phyloP scores from a whole-genome alignment of 2,329 filamentous ascomycete species.

The Ophiostoma populinum region DNA sequence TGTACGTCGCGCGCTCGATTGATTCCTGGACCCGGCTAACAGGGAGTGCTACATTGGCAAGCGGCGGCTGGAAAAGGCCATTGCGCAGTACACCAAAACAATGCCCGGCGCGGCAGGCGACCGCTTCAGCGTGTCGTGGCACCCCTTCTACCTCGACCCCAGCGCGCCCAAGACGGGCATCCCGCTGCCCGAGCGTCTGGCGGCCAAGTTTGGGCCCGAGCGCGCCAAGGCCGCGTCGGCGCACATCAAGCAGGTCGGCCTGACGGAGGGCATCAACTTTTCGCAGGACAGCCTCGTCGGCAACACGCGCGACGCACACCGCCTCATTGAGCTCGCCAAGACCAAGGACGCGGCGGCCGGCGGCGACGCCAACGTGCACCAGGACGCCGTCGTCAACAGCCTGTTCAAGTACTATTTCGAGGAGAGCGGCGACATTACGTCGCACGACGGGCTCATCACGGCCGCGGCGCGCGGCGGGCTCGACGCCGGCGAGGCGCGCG shows the following conservation, averaged over 20 bases:
- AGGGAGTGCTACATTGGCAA: constrained; percentile 62
- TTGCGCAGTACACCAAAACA: constrained; percentile 43
- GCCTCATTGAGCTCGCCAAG: constrained; percentile 54
- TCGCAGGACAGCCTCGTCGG: constrained; percentile 54
- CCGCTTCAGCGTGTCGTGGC: constrained; percentile 58
- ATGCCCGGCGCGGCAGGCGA: constrained; percentile 42
- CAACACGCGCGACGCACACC: constrained; percentile 64
- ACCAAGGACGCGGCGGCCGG: constrained; percentile 14
- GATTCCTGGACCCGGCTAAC: constrained; percentile 10
- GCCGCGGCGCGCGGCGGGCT: constrained; percentile 38
- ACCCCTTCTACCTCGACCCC: constrained; percentile 67
- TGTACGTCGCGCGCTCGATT: constrained; percentile 15
- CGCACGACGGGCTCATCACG: constrained; percentile 29
- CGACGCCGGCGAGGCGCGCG: constrained; percentile 30
- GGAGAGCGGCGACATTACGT: constrained; percentile 45
- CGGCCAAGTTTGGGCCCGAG: constrained; percentile 47
- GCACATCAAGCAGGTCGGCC: constrained; percentile 37
- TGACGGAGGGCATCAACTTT: constrained; percentile 54
- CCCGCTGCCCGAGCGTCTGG: constrained; percentile 34
- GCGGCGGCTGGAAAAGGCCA: constrained; percentile 55
- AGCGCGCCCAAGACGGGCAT: constrained; percentile 30
- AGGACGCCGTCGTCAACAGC: constrained; percentile 35
- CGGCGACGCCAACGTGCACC: not conserved
- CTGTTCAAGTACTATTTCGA: constrained; percentile 53
- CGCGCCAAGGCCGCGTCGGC: too few relatives aligned